Evolutionary conservation across 73 alveolate genomes (phyloP), one percentile per base, ranked within the genome.

Genomic region (Tetrahymena elliotti): DNA sequence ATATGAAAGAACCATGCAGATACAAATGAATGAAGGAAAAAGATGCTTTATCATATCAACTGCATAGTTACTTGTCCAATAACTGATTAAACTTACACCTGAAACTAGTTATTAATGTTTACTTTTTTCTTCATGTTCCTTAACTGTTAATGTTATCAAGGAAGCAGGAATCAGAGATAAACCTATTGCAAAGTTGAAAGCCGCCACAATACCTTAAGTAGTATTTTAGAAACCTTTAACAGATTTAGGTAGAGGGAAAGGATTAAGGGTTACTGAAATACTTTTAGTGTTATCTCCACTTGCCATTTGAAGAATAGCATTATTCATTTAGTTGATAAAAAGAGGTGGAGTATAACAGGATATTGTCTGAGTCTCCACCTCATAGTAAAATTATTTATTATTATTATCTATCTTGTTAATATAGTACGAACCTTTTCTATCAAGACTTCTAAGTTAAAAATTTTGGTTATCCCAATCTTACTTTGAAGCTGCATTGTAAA

Each of bases 51-150:
- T 33, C 68, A 98, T 93, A 95, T 98, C 99, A 84, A 96, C 98
- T 20, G 94, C 53, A 95, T 84, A 97, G 96, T 98, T 98, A 11
- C 98, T 84, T 16, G 95, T 83, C 99, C 99, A 98, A 93, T 98
- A 98, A 27, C 99, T 96, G 13, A 96, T 35, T 34, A 97, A 94
- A 20, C 96, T 93, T 94, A 98, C 96, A 18, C 99, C 99, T 54
- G 98, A 96, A 13, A 98, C 97, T 84, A 96, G 84, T 94, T 97
- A 98, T 96, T 96, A 95, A 95, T 98, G 99, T 54, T 98, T 97
- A 41, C 98, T 96, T 92, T 97, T 98, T 94, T 93, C 96, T 95
- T 99, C 99, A 95, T 99, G 96, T 95, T 99, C 99, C 93, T 96
- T 96, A 35, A 98, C 97, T 36, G 98, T 98, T 36, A 96, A 96